phyloP scores from a whole-genome alignment of 805 yeast genomes.

The Saccharomyces cerevisiae region DNA sequence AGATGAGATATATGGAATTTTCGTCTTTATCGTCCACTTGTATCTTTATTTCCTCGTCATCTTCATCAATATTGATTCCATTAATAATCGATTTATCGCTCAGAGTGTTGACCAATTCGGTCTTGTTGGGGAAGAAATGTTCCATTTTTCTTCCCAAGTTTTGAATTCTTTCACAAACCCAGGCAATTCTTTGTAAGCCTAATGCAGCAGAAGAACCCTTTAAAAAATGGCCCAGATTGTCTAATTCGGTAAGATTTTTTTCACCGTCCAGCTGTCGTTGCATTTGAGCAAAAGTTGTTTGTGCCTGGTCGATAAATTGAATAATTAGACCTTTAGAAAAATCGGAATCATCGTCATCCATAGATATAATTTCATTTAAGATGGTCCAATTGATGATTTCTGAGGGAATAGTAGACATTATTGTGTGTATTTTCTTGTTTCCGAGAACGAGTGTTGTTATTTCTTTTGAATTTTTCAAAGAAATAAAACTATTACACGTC shows the following conservation, averaged over 20 bases:
- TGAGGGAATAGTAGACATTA: constrained; percentile 26
- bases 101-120: constrained; percentile 6
- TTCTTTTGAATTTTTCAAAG: neutral
- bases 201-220: constrained; percentile 94
- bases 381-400: constrained; percentile 84
- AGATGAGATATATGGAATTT: constrained; percentile 35
- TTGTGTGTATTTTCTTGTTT: neutral
- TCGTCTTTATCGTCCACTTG: constrained; percentile 25
- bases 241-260: constrained; percentile 47
- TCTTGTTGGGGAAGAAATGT: constrained; percentile 13
- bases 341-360: constrained; percentile 96
- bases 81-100: constrained; percentile 7
- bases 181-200: constrained; percentile 74
- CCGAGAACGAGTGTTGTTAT: neutral
- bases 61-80: constrained; percentile 8
- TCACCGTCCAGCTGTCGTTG: constrained; percentile 36
- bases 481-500: neutral
- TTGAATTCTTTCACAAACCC: constrained; percentile 88
- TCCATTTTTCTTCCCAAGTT: constrained; percentile 57
- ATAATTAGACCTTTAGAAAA: constrained; percentile 70
- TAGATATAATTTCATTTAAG: constrained; percentile 76
- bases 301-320: constrained; percentile 86
- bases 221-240: constrained; percentile 80
- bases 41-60: constrained; percentile 1
- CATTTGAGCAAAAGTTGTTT: constrained; percentile 67